These are phyloP conservation scores for Elsinoe fawcettii DNA, from an alignment of 2,329 filamentous ascomycete genomes.

Conservation along the genomic window DNA sequence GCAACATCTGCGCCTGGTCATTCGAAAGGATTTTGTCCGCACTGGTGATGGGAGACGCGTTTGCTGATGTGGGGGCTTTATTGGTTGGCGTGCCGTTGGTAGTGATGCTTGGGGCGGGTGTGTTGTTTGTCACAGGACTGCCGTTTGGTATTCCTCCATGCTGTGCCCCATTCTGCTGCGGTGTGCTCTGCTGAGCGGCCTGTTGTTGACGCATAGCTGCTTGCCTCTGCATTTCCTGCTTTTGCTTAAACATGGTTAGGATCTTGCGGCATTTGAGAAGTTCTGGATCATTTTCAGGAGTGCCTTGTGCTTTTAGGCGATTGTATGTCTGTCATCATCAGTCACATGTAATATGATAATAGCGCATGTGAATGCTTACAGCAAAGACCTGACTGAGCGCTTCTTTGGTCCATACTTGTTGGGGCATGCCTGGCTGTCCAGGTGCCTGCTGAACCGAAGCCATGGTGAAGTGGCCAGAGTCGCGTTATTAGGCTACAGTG, in stretches of 20 bases:
- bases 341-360: neutral
- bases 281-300: constrained; percentile 76
- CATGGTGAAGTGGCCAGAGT: constrained; percentile 3
- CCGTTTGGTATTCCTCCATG: constrained; percentile 43
- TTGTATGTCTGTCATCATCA: constrained; percentile 62
- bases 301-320: constrained; percentile 78
- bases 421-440: constrained; percentile 8
- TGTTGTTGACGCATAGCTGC: constrained; percentile 40
- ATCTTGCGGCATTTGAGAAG: constrained; percentile 75
- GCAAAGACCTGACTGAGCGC: constrained; percentile 1
- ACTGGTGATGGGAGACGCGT: constrained; percentile 25
- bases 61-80: constrained; percentile 13
- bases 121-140: constrained; percentile 28
- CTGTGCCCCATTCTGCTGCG: constrained; percentile 45
- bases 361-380: constrained; percentile 13
- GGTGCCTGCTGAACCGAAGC: constrained; percentile 13
- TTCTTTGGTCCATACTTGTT: constrained; percentile 12
- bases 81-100: constrained; percentile 21
- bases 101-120: constrained; percentile 31
- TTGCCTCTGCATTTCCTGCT: constrained; percentile 36
- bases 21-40: constrained; percentile 54
- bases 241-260: constrained; percentile 48
- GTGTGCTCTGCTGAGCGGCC: constrained; percentile 40
- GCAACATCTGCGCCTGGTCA: constrained; percentile 70
- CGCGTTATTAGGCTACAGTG: neutral